Base-by-base conservation (phyloP, 768 basidiomycete genomes). In the Leccinum disarticulatum region DNA sequence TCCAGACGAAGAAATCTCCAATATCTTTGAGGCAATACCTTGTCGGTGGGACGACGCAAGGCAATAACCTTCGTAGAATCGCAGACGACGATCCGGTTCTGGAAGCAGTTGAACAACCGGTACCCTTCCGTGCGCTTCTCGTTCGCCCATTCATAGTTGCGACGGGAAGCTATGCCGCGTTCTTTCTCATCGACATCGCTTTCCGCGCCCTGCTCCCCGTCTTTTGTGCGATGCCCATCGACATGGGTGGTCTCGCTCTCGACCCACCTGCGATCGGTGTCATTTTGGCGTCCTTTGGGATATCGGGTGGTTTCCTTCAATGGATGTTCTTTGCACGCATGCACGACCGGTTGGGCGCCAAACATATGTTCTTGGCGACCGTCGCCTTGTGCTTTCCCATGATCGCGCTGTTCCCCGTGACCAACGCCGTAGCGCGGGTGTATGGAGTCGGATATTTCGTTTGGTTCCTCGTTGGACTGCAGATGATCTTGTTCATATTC, bases 161-260 rank as follows among this genome's bases (percentile, higher is more conserved):
- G 11, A 79, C 82, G 5, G 75, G 76, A 14, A 88, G 86, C 66
- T 91, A 91, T 68, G 84, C 83, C 7, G 70, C 73, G 28, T 77
- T 87, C 28, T 81, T 86, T 4, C 75, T 90, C 10, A 72, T 87
- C 54, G 88, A 90, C 57, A 87, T 90, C 49, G 71, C 83, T 7
- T 83, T 82, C 63, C 82, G 81, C 46, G 80, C 87, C 3, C 47
- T 79, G 14, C 25, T 66, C 7, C 75, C 77, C 1, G 59, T 77
- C 33, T 77, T 73, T 61, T 71, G 69, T 10, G 64, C 72, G 33
- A 67, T 69, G 31, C 66, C 73, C 2, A 66, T 76, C 3, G 66
- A 65, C 54, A 55, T 74, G 30, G 73, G 74, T 47, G 73, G 70
- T 15, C 67, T 73, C n/a, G 28, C 43, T 41, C 64, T 71, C 1